phyloP scores from a whole-genome alignment of 345 rosid genomes.

The Citrus medica region DNA sequence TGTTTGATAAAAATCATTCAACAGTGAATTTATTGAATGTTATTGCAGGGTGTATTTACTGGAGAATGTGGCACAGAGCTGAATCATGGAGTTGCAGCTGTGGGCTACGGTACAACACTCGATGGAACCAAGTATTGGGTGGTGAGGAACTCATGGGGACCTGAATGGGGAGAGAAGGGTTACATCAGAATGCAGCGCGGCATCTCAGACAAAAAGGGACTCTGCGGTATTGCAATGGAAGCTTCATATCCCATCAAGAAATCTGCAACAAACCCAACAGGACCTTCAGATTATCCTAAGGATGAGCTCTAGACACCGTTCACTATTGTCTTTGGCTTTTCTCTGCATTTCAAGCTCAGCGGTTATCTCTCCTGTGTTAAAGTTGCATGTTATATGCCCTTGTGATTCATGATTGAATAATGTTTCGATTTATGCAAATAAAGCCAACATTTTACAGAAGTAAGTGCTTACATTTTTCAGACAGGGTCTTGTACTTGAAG shows the following conservation, averaged over 20 bases:
- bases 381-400: neutral
- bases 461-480: too few relatives aligned
- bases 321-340: neutral
- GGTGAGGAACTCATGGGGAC: conserved; percentile 76
- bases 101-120: conserved; percentile 63
- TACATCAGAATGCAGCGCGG: conserved; percentile 62
- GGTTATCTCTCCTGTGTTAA: neutral
- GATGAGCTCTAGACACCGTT: conserved; percentile 56
- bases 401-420: neutral
- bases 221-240: conserved; percentile 72
- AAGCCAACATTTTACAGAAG: neutral
- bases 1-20: neutral
- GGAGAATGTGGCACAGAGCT: conserved; percentile 63
- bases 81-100: conserved; percentile 63
- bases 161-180: conserved; percentile 77
- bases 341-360: neutral
- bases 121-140: conserved; percentile 82
- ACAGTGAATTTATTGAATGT: neutral
- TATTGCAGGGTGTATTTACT: conserved; percentile 56
- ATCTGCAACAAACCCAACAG: conserved; percentile 43
- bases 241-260: conserved; percentile 70
- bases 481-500: too few relatives aligned
- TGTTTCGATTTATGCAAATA: neutral
- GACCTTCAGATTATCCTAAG: conserved; percentile 24
- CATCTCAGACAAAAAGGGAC: conserved; percentile 36